phyloP scores from a whole-genome alignment of 352 stramenopile species.

The Pythium brassicae region DNA sequence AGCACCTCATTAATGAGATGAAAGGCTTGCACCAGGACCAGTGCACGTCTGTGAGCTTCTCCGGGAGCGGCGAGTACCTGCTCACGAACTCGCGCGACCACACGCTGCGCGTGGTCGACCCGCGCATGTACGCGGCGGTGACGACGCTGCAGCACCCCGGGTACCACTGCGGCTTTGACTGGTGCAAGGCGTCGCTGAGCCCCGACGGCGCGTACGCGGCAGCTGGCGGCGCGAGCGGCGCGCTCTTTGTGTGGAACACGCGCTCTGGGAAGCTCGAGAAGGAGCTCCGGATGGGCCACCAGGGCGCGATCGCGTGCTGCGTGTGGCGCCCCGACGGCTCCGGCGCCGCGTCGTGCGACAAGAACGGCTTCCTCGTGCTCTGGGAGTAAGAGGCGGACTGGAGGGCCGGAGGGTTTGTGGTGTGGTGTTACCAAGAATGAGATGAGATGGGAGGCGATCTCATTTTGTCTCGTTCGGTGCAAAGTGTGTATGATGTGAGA shows the following conservation, averaged over 20 bases:
- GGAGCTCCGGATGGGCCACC: constrained; percentile 53
- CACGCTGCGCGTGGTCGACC: constrained; percentile 61
- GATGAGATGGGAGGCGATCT: too few relatives aligned
- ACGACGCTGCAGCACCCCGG: constrained; percentile 34
- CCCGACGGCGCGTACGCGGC: constrained; percentile 56
- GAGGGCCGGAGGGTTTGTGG: too few relatives aligned
- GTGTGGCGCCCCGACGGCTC: constrained; percentile 68
- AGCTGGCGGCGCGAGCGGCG: constrained; percentile 45
- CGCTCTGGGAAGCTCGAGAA: constrained; percentile 43
- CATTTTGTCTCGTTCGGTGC: too few relatives aligned
- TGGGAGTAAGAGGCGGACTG: constrained; percentile 57
- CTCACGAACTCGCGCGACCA: constrained; percentile 80
- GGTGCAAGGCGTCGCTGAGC: constrained; percentile 73
- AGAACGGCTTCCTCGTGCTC: constrained; percentile 77
- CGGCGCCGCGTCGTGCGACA: constrained; percentile 68
- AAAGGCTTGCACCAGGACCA: constrained; percentile 57
- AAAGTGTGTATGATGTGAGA: too few relatives aligned
- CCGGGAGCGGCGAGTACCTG: constrained; percentile 28
- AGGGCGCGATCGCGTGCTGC: constrained; percentile 71
- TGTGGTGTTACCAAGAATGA: too few relatives aligned
- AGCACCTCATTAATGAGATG: constrained; percentile 49
- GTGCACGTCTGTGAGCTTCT: constrained; percentile 73
- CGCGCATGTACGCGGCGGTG: constrained; percentile 52
- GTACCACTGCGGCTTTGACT: constrained; percentile 79
- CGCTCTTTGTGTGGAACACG: constrained; percentile 66